Evolutionary conservation across 305 asterid species (phyloP), one percentile per base, ranked within the genome.

Genomic region (Fraxinus platypoda): DNA sequence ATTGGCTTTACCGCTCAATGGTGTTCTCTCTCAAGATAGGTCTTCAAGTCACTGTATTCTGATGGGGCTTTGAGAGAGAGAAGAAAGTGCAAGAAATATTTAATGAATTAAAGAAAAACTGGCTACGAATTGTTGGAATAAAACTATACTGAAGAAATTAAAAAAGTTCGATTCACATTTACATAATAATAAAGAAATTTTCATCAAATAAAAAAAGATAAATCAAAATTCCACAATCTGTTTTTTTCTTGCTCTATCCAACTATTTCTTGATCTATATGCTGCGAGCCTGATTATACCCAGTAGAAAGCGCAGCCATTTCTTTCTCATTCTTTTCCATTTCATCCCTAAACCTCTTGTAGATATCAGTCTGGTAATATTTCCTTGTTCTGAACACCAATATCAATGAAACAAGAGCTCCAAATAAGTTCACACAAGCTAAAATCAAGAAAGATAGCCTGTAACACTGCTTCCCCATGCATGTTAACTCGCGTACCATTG

Each of bases 401-500:
- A 87, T 46, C 74, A 89, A 49, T 2, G 92, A 86, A 74, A 81
- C 86, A 23, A 84, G n/a, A 5, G 90, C 92, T 30, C 91, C 93
- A 81, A 88, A 85, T 4, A 85, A 0, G 72, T 87, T 88, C 0
- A 79, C 90, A 11, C 88, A 79, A 17, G 93, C 89, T 37, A 90
- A 77, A 12, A 90, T 64, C n/a, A 84, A 6, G 68, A 88, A 88
- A 38, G 89, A 81, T 5, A 46, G 31, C 74, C 86, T 81, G 33
- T 85, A 90, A 73, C 93, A 90, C 15, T 88, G 85, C 6, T 28
- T 79, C 6, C 93, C 93, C 59, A 85, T 78, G 82, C 93, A 88
- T 1, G 85, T 88, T 49, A 90, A 68, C 74, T 90, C 89, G 1
- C 25, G 70, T 72, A 87, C 91, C 90, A 83, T 85, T 3, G 82